These are phyloP conservation scores for Paecilomyces niveus DNA, from an alignment of 2,329 filamentous ascomycete genomes.

Conservation along the genomic window DNA sequence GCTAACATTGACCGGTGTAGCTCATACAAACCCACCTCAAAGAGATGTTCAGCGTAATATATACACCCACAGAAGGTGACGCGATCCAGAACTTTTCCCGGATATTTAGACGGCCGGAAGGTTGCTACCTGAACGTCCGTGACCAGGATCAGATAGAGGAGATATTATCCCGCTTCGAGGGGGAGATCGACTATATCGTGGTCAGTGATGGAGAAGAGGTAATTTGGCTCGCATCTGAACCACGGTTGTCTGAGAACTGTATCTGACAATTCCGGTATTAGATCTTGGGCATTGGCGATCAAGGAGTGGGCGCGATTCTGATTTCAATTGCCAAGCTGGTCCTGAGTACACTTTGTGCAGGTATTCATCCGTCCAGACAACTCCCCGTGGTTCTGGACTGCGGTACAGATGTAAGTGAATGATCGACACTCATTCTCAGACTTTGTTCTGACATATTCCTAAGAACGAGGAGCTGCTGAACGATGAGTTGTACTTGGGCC, in stretches of 20 bases:
- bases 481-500: constrained; percentile 73
- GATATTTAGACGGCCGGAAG: constrained; percentile 69
- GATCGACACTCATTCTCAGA: background rate
- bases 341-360: constrained; percentile 78
- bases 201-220: constrained; percentile 62
- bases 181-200: constrained; percentile 83
- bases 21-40: constrained; percentile 69
- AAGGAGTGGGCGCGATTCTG: constrained; percentile 76
- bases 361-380: constrained; percentile 70
- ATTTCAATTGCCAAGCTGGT: constrained; percentile 80
- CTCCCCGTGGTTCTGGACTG: constrained; percentile 79
- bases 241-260: background rate
- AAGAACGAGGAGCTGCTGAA: constrained; percentile 64
- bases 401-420: constrained; percentile 58
- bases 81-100: constrained; percentile 79
- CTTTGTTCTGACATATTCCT: background rate
- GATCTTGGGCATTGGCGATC: constrained; percentile 84
- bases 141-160: constrained; percentile 60
- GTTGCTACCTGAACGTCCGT: constrained; percentile 71
- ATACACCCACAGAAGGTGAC: constrained; percentile 83
- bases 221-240: background rate
- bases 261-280: constrained; percentile 36
- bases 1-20: constrained; percentile 28
- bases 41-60: constrained; percentile 87
- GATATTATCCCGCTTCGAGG: constrained; percentile 46